Percentiles rank a stretch among this genome's conserved stretches.
Evolutionary conservation across 176 grass and related monocot genomes (phyloP).

Genomic region (Aegilops sharonensis): DNA sequence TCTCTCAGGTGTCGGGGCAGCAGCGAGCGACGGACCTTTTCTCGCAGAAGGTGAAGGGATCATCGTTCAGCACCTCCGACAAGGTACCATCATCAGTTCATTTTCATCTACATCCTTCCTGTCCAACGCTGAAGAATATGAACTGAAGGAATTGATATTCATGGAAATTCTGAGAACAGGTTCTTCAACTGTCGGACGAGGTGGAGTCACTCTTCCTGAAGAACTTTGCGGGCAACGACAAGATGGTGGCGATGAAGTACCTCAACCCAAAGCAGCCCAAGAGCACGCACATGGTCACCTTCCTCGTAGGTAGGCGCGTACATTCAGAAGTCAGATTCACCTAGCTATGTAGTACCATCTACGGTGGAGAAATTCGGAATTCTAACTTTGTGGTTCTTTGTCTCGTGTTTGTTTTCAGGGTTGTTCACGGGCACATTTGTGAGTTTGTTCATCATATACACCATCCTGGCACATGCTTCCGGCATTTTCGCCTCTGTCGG

Average conservation of each 20-base stretch:
- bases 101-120: too few relatives aligned
- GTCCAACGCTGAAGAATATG: background rate
- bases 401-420: slow-evolving; percentile 41
- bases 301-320: slow-evolving; percentile 3
- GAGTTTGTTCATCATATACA: slow-evolving; percentile 75
- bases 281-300: too few relatives aligned
- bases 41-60: slow-evolving; percentile 67
- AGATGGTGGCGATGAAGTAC: too few relatives aligned
- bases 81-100: slow-evolving; percentile 53
- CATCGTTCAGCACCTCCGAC: slow-evolving; percentile 80
- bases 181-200: slow-evolving; percentile 77
- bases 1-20: slow-evolving; percentile 72
- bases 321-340: background rate
- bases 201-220: slow-evolving; percentile 59
- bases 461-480: slow-evolving; percentile 69
- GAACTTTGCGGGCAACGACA: too few relatives aligned
- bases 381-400: background rate
- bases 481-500: slow-evolving; percentile 74
- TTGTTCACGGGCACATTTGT: slow-evolving; percentile 88
- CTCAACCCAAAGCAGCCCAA: too few relatives aligned
- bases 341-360: background rate
- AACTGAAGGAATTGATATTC: background rate
- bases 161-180: slow-evolving; percentile 33
- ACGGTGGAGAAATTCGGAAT: background rate
- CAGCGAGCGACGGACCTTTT: slow-evolving; percentile 49